Percentiles rank a stretch among this genome's conserved stretches.
phyloP scores from a whole-genome alignment of 495 filamentous ascomycete genomes.

The Penicillium coffeae region DNA sequence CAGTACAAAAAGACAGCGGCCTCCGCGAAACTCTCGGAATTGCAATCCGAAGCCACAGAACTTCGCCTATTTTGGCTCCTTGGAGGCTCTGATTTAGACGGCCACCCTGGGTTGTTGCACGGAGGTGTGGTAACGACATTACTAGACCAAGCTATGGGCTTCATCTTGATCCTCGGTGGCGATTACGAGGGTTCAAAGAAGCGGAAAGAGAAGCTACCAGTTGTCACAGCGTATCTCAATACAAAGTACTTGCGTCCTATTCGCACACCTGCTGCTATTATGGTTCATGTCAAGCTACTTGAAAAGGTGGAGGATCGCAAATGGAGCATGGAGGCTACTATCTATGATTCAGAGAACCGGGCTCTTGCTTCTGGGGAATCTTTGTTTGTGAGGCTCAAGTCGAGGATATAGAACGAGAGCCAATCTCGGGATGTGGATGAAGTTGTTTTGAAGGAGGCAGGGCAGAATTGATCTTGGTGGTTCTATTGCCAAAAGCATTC shows the following conservation, averaged over 20 bases:
- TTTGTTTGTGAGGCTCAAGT: constrained; percentile 39
- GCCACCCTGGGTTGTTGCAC: constrained; percentile 51
- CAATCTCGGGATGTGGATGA: neutral
- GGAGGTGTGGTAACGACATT: constrained; percentile 49
- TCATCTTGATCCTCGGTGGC: constrained; percentile 27
- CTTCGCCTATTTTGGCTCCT: neutral
- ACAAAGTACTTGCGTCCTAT: constrained; percentile 52
- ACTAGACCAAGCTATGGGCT: constrained; percentile 54
- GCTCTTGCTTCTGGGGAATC: constrained; percentile 44
- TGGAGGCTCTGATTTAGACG: constrained; percentile 46
- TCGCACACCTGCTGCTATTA: constrained; percentile 47
- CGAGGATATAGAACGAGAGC: constrained; percentile 13
- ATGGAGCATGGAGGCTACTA: constrained; percentile 36
- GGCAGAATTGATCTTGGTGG: too few relatives aligned
- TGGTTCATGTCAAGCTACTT: constrained; percentile 41
- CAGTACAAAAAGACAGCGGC: neutral
- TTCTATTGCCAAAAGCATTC: too few relatives aligned
- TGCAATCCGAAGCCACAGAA: neutral
- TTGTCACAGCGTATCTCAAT: constrained; percentile 57
- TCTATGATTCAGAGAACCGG: constrained; percentile 36
- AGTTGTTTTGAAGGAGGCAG: constrained; percentile 1
- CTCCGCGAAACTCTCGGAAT: neutral
- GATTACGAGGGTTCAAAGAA: neutral
- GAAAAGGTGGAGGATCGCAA: constrained; percentile 41
- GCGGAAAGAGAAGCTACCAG: constrained; percentile 3